These are phyloP conservation scores for Colletotrichum noveboracense DNA, from an alignment of 2,329 filamentous ascomycete species.

Conservation along the genomic window DNA sequence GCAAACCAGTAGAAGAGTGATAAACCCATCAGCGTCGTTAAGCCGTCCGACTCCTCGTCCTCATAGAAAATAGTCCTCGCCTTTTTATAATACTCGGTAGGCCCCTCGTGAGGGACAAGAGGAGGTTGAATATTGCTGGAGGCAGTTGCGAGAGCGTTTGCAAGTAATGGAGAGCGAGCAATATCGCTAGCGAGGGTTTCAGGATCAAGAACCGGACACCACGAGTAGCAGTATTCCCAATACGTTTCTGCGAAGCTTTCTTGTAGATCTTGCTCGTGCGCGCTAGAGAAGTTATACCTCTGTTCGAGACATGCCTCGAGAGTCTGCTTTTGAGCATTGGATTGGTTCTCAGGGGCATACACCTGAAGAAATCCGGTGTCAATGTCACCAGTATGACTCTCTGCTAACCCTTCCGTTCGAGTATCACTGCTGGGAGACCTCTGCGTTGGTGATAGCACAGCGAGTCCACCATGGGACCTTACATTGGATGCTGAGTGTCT, in stretches of 20 bases:
- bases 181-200: slow-evolving; percentile 34
- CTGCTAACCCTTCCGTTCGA: slow-evolving; percentile 21
- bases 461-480: not conserved
- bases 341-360: slow-evolving; percentile 36
- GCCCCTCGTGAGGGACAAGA: slow-evolving; percentile 40
- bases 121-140: slow-evolving; percentile 47
- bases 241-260: slow-evolving; percentile 48
- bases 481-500: not conserved
- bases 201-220: slow-evolving; percentile 45
- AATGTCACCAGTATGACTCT: slow-evolving; percentile 34
- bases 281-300: slow-evolving; percentile 22
- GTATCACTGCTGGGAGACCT: slow-evolving; percentile 1
- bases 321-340: slow-evolving; percentile 33
- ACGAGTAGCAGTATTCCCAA: slow-evolving; percentile 45
- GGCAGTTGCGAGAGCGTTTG: slow-evolving; percentile 42
- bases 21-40: slow-evolving; percentile 40
- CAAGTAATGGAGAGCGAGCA: slow-evolving; percentile 36
- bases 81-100: slow-evolving; percentile 42
- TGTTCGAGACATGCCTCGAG: slow-evolving; percentile 30
- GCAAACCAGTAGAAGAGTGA: slow-evolving; percentile 51
- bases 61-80: slow-evolving; percentile 44
- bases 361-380: slow-evolving; percentile 39
- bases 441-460: slow-evolving; percentile 1
- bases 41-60: slow-evolving; percentile 41
- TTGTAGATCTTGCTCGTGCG: slow-evolving; percentile 32